Evolutionary conservation across 2,329 filamentous ascomycete genomes (phyloP), one percentile per base, ranked within the genome.

Genomic region (Diaporthe eres): DNA sequence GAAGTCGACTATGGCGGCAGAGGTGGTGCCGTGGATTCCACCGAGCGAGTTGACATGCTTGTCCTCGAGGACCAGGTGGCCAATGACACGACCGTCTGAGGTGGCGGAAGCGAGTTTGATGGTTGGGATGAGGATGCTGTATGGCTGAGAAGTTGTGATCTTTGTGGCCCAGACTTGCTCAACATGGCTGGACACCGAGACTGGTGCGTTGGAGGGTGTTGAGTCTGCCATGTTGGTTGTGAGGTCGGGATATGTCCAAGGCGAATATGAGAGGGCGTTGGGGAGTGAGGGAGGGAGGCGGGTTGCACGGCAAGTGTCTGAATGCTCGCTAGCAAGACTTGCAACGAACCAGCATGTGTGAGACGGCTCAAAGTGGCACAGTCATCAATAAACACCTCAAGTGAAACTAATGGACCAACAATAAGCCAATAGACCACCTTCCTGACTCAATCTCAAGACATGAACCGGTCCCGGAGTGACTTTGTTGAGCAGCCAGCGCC

Each of bases 1-100:
- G 89, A 93, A 94, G 85, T 95, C 94, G 63, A 94, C 88, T 28
- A 95, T 87, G 0, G 93, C 90, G 0, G 93, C 93, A 39, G 91
- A 92, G 4, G 94, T 93, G 67, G 92, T 91, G 78, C 94, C 94
- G 84, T 95, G 94, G 12, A 95, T 88, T 28, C 90, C 90, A 8
- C 90, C 89, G 74, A 90, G 88, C 76, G 90, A 90, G 85, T 95
- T 95, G 82, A 94, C 87, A 82, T 95, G 93, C 78, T 88, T 87
- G 15, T 83, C 77, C 22, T 83, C 84, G 9, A 92, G 85, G 2
- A 82, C 81, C 37, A 93, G 85, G 1, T 83, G 86, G 13, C 89
- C 87, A 25, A 83, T 85, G 57, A 92, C 85, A 15, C 80, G 82
- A 39, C 91, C 91, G 19, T 75, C 74, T 65, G 82, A 83, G 0